phyloP scores from a whole-genome alignment of 2,329 filamentous ascomycete species.

The Neonectria sp. region DNA sequence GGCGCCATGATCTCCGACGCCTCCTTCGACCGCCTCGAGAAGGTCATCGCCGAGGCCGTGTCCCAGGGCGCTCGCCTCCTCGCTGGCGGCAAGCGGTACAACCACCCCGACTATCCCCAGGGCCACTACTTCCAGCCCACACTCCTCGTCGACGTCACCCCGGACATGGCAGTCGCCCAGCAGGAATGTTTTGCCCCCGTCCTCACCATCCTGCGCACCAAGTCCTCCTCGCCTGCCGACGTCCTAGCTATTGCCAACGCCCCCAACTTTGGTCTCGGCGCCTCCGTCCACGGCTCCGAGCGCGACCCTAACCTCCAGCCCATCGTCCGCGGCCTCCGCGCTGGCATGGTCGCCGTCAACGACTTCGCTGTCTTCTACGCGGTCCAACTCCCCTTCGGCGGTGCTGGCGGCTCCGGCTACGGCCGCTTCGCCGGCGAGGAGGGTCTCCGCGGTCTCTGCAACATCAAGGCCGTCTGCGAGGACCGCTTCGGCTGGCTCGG shows the following conservation, averaged over 20 bases:
- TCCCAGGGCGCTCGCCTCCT: constrained; percentile 84
- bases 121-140: constrained; percentile 97
- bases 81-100: constrained; percentile 80
- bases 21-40: constrained; percentile 82
- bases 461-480: constrained; percentile 87
- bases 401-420: constrained; percentile 90
- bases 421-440: constrained; percentile 94
- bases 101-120: constrained; percentile 79
- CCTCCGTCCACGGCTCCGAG: constrained; percentile 86
- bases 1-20: constrained; percentile 90
- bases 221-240: constrained; percentile 69
- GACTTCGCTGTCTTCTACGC: constrained; percentile 96
- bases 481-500: constrained; percentile 77
- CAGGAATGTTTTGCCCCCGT: constrained; percentile 95
- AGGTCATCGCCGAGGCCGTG: constrained; percentile 83
- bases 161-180: constrained; percentile 88
- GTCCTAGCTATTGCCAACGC: constrained; percentile 87
- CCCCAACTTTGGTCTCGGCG: constrained; percentile 88
- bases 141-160: constrained; percentile 89
- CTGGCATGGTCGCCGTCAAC: constrained; percentile 95
- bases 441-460: constrained; percentile 87
- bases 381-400: constrained; percentile 94
- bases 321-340: constrained; percentile 78
- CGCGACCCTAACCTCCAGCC: constrained; percentile 70
- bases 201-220: constrained; percentile 86